A percentile compares a stretch with the other conserved stretches of the same genome.
Evolutionary conservation across 139 green algal genomes (phyloP).

Genomic region (Picochlorum sp.): DNA sequence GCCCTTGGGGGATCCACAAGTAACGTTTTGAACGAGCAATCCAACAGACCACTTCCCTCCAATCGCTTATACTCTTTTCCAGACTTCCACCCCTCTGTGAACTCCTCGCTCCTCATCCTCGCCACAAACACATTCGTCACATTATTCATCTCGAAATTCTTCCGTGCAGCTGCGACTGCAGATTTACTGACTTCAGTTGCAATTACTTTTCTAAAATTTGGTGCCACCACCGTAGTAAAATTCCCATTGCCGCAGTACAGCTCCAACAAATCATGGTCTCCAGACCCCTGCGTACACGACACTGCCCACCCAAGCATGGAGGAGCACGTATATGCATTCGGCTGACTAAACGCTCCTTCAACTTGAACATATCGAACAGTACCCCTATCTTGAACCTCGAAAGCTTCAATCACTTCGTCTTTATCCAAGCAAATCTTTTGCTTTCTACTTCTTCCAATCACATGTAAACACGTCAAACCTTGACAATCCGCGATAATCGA

Average conservation of each 20-base stretch:
- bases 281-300: conserved; percentile 7
- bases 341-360: conserved; percentile 82
- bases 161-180: conserved; percentile 59
- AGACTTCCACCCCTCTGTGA: conserved; percentile 59
- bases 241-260: conserved; percentile 96
- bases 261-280: conserved; percentile 55
- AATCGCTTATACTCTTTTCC: conserved; percentile 32
- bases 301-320: conserved; percentile 84
- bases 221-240: conserved; percentile 79
- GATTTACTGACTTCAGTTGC: conserved; percentile 85
- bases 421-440: conserved; percentile 66
- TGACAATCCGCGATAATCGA: conserved; percentile 10
- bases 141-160: conserved; percentile 47
- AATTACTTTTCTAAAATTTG: conserved; percentile 73
- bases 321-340: conserved; percentile 72
- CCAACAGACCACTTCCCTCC: conserved; percentile 19
- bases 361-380: conserved; percentile 59
- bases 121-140: conserved; percentile 52
- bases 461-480: conserved; percentile 2
- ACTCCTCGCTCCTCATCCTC: conserved; percentile 76
- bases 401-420: conserved; percentile 63
- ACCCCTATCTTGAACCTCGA: conserved; percentile 32
- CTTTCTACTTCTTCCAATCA: conserved; percentile 58
- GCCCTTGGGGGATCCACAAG: conserved; percentile 79
- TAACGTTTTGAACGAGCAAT: conserved; percentile 53